Evolutionary conservation across 306 rosid species (phyloP), one percentile per base, ranked within the genome.

Genomic region (Carpinus fangiana): DNA sequence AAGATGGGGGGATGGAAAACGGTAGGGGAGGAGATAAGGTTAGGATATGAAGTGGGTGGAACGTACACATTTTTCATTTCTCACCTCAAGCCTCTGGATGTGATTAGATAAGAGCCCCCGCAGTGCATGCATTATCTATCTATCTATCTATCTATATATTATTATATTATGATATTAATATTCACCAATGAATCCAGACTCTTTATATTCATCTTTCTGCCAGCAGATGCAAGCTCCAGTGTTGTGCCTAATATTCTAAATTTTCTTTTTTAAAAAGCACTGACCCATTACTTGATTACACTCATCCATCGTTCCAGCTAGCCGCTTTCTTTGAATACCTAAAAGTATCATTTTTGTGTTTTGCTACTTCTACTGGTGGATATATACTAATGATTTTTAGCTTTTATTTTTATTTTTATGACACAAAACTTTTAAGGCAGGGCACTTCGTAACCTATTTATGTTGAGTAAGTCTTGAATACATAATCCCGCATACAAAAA

Each of bases 11-110:
- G 26, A 64, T 65, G 20, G 11, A 65, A 34, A 65, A 65, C 43
- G n/a, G 20, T 34, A 31, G 21, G 12, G 73, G 45, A 80, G 60
- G 31, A 50, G 92, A 89, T 86, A 87, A 89, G 90, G 86, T 78
- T 76, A 72, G 71, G 86, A 85, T 81, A 79, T 73, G 54, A 46
- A 87, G 89, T 88, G 83, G 88, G 85, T 90, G 90, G 88, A 41
- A 1, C 8, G 45, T 6, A 81, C 84, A 81, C 81, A 86, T 79
- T 82, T 89, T 78, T 80, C 76, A 46, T 62, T 77, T 82, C 82
- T 46, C 79, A 21, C 53, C 86, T 73, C 76, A 70, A 8, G 45
- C 60, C 1, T 76, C 1, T 76, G 66, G 36, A 28, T 10, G 4
- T 38, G 43, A 38, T 38, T 38, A 0, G 8, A 41, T 41, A 41